Base-by-base conservation (phyloP, 495 filamentous ascomycete species). In the Daldinia decipiens region DNA sequence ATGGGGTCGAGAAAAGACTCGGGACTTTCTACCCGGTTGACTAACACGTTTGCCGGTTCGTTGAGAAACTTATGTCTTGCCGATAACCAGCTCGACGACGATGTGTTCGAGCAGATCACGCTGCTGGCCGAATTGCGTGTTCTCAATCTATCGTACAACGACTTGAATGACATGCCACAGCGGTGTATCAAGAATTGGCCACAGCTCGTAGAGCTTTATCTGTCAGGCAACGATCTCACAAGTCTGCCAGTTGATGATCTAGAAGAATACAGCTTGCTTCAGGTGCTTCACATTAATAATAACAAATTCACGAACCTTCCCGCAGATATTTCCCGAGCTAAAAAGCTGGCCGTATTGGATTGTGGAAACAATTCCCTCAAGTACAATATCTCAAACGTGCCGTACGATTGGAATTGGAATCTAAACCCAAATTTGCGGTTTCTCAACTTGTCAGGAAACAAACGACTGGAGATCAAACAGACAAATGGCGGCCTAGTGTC, bases 321-420 rank as follows among this genome's bases (percentile, higher is more conserved):
- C 0, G 96, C 95, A 1, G 95, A 99, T 77, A 89, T 99, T 32
- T 95, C 93, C 57, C 94, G 97, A 78, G 93, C 97, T 17, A 90
- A 92, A 77, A 96, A 94, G 79, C 86, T 97, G 27, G 85, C 94
- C 8, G 90, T 97, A 24, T 83, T 99, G 40, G 95, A 99, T 80
- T 95, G 95, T 68, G 94, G 94, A 59, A 98, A 92, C 83, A 99
- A 99, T 73, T 86, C 85, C n/a, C 85, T 99, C 51, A 99, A 98
- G 78, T 99, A 99, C 83, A 99, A 99, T 76, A 94, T 99, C 36
- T 95, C 94, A 27, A 99, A 99, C 75, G 97, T 96, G 87, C 95
- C 96, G 0, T 99, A 99, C 74, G 95, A 99, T 77, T 99, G 95
- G 95, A 99, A 99, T 74, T 99, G 95, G 95, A 98, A 98, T 77